Conservation (phyloP, 768 basidiomycete genomes). For the Tricholoma hemisulphureum region DNA sequence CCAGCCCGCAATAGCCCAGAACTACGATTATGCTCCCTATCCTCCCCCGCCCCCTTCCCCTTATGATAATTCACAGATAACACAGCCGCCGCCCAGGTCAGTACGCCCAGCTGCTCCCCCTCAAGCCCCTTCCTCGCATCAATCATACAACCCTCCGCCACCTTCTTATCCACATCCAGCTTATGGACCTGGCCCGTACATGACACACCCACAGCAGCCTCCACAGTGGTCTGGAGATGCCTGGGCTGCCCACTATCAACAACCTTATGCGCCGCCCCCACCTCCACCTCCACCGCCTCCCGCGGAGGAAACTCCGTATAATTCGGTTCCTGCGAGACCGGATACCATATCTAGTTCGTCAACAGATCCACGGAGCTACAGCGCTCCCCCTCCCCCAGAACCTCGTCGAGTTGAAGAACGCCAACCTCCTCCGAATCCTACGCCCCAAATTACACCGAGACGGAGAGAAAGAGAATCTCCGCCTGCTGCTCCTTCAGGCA, state of each 20-base stretch:
- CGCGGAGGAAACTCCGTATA: conserved; percentile 31
- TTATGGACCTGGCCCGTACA: conserved; percentile 17
- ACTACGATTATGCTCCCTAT: conserved; percentile 54
- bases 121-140: conserved; percentile 2
- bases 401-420: conserved; percentile 8
- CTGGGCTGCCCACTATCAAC: conserved; percentile 36
- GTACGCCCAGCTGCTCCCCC: conserved; percentile 3
- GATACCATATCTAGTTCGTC: conserved; percentile 30
- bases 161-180: conserved; percentile 5
- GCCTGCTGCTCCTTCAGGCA: conserved; percentile 6
- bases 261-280: conserved; percentile 29
- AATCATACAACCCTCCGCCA: conserved; percentile 5
- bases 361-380: conserved; percentile 9
- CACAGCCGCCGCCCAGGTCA: conserved; percentile 8
- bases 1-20: conserved; percentile 38
- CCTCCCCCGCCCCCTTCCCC: conserved; percentile 5
- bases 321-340: conserved; percentile 30
- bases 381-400: neutral
- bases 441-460: neutral
- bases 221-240: conserved; percentile 41
- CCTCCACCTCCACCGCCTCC: conserved; percentile 21
- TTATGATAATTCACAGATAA: conserved; percentile 5
- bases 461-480: conserved; percentile 9
- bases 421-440: conserved; percentile 3
- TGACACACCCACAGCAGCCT: conserved; percentile 29